Evolutionary conservation across 345 rosid species (phyloP), one percentile per base, ranked within the genome.

Genomic region (Jatropha curcas): DNA sequence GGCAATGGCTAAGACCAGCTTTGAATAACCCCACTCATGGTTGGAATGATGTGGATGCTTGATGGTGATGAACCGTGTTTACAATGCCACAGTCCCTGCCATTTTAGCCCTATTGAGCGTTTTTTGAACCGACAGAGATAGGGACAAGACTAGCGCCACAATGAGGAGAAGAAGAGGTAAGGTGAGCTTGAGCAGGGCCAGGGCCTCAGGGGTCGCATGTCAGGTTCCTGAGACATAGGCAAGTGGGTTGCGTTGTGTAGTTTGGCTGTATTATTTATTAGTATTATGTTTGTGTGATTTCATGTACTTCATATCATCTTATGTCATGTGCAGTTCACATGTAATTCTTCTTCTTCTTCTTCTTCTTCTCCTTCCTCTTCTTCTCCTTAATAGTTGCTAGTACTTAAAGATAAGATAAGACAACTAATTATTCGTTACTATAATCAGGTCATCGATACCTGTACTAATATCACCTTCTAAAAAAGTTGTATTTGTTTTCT

Each of bases 41-140:
- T 76, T 85, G 83, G 86, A 81, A 71, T 72, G 86, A 85, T 79
- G 80, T 74, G 80, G 84, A 75, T 73, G 80, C 43, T 5, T 76
- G 55, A 74, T 73, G 58, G 76, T 57, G 68, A 70, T 65, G 24
- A 68, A 75, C 53, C 50, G 68, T 51, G 65, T 55, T n/a, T 67
- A 48, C 51, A 64, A 24, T 46, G 58, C 74, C 61, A 50, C 24
- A 58, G 25, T 59, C 63, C 64, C 70, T 43, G 52, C 25, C 71
- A 31, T 19, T 58, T n/a, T 35, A 57, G 62, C 52, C 73, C 65
- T 35, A 24, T 78, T 60, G 79, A 70, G 50, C 41, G 53, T 68
- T 73, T 58, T 63, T 75, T 37, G 12, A 81, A 67, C 82, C 82
- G 80, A 85, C 82, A 79, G 55, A 35, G 84, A 81, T 35, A 57